Base-by-base conservation (phyloP, 2,329 filamentous ascomycete species). In the Akanthomyces muscarius region DNA sequence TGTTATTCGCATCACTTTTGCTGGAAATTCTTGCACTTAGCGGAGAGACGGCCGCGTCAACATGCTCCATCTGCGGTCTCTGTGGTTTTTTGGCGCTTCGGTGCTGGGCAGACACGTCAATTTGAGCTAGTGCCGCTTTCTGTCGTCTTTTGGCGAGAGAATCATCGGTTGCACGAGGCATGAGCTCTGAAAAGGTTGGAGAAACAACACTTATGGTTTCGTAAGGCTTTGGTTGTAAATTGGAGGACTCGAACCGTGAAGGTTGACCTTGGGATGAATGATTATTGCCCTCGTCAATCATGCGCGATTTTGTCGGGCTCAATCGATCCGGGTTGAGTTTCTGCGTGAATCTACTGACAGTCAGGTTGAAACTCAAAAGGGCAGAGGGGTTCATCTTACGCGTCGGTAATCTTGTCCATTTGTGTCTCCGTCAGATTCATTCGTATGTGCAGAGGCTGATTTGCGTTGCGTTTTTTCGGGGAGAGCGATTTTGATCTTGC, bases 371-470 rank as follows among this genome's bases (percentile, higher is more conserved):
- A 21, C 13, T 50, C 44, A 14, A 47, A n/a, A 25, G 6, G 14
- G 18, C 23, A 44, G 56, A 3, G 14, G 38, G 11, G 23, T 36
- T 36, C 13, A 23, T 58, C 78, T 65, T 73, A 82, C 81, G 75
- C 78, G 54, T 78, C 74, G 4, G 80, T 77, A 50, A 83, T 72
- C 64, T 74, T 78, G 62, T 82, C 77, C 73, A 83, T 77, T 64
- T 82, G 79, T 0, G 74, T 76, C 52, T 82, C 78, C 5, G 80
- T 83, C 61, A 83, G 66, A 65, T 80, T 81, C 67, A 83, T 74
- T 28, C 79, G 78, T 36, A 83, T 75, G 45, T 79, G 76, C 23
- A 83, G 71, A 2, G 76, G 76, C 51, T 78, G 74, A 23, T 76
- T 72, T 21, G 67, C 61, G 23, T 69, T 68, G 2, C 73, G 71